Percentiles rank a stretch among this genome's conserved stretches.
phyloP scores from a whole-genome alignment of 192 early-diverging fungal species.

The Backusella mclennaniae region DNA sequence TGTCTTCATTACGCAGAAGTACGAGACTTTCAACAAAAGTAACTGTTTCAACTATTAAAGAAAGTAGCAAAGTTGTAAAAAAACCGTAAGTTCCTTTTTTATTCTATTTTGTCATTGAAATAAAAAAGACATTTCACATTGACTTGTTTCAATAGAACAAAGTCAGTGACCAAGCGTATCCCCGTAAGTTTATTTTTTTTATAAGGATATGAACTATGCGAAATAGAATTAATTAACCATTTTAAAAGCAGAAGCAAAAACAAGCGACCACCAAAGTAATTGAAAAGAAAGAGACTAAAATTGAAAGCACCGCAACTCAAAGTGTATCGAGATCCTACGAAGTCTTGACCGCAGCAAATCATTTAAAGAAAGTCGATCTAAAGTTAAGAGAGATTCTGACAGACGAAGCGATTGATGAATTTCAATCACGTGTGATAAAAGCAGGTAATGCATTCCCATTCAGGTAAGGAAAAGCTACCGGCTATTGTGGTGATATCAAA shows the following conservation, averaged over 20 bases:
- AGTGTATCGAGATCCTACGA: background rate
- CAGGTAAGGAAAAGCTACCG: background rate
- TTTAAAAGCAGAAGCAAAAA: background rate
- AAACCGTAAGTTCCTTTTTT: background rate
- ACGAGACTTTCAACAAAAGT: background rate
- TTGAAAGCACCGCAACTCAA: background rate
- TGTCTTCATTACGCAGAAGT: background rate
- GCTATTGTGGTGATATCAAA: no score
- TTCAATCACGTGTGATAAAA: slow-evolving; percentile 38
- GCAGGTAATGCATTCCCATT: slow-evolving; percentile 21
- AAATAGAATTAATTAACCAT: background rate
- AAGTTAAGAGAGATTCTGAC: slow-evolving; percentile 45
- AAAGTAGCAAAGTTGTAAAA: background rate
- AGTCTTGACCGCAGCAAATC: slow-evolving; percentile 28
- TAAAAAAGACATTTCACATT: background rate
- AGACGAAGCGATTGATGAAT: slow-evolving; percentile 23
- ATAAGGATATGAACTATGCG: background rate
- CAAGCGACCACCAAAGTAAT: background rate
- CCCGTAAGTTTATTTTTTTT: background rate
- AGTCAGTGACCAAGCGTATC: background rate
- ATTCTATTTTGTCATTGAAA: background rate
- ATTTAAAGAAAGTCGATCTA: slow-evolving; percentile 44
- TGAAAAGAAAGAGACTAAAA: background rate
- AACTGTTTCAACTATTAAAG: background rate
- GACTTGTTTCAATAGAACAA: background rate